These are phyloP conservation scores for Acorus gramineus DNA, from an alignment of 106 monocot species.

Conservation along the genomic window DNA sequence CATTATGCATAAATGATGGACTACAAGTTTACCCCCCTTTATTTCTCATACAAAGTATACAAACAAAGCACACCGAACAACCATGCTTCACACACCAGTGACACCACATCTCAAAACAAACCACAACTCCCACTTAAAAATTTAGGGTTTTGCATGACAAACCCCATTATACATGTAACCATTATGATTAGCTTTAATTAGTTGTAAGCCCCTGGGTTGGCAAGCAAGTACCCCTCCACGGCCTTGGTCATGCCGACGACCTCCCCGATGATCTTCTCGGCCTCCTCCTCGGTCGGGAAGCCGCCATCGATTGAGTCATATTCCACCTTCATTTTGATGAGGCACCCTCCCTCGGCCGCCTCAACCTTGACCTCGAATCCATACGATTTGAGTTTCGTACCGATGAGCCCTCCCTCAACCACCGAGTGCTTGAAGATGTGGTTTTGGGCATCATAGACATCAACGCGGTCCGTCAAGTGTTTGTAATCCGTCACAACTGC, in stretches of 20 bases:
- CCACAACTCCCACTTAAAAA: no score
- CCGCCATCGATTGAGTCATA: slow-evolving; percentile 24
- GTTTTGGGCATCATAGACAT: slow-evolving; percentile 19
- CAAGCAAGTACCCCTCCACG: slow-evolving; percentile 13
- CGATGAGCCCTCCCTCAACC: slow-evolving; percentile 30
- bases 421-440: slow-evolving; percentile 10
- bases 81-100: no score
- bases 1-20: no score
- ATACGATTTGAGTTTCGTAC: slow-evolving; percentile 14
- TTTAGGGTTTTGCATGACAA: no score
- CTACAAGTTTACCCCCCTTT: no score
- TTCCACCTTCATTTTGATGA: slow-evolving; percentile 7
- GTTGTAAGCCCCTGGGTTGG: slow-evolving; percentile 17
- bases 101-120: no score
- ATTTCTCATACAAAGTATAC: no score
- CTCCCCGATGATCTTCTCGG: slow-evolving; percentile 1
- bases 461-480: slow-evolving; percentile 16
- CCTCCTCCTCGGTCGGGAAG: slow-evolving; percentile 12
- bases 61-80: no score
- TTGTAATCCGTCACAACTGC: slow-evolving; percentile 1
- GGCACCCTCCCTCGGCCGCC: background rate
- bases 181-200: background rate
- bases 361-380: slow-evolving; percentile 7
- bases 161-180: no score
- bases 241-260: slow-evolving; percentile 7